phyloP scores from a whole-genome alignment of 768 basidiomycete species.

The Leccinum imitatum region DNA sequence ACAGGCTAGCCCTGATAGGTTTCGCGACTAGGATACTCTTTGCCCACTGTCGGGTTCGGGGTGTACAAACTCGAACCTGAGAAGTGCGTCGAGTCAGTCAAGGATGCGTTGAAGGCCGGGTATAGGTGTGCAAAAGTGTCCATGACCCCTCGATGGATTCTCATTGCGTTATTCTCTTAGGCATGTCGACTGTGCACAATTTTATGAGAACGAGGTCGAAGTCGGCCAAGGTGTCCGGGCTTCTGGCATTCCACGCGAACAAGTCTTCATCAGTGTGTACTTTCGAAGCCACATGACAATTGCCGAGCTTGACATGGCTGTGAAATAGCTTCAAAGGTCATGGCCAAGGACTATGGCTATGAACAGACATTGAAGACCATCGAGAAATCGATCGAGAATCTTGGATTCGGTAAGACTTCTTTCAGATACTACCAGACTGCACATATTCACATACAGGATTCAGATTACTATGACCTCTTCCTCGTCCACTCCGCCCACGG shows the following conservation, averaged over 20 bases:
- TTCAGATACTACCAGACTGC: neutral
- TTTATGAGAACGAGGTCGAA: slow-evolving; percentile 25
- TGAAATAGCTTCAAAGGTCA: slow-evolving; percentile 25
- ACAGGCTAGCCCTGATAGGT: neutral
- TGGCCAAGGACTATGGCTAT: slow-evolving; percentile 8
- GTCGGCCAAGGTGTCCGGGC: slow-evolving; percentile 28
- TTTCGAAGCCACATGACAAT: neutral
- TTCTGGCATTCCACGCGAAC: slow-evolving; percentile 24
- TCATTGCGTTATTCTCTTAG: slow-evolving; percentile 11
- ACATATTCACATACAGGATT: neutral
- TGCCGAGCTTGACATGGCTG: neutral
- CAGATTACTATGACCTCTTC: slow-evolving; percentile 48
- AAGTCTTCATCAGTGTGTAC: slow-evolving; percentile 32
- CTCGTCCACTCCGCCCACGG: slow-evolving; percentile 45
- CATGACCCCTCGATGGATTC: neutral
- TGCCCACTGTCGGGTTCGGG: slow-evolving; percentile 30
- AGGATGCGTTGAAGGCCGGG: slow-evolving; percentile 22
- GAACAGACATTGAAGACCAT: slow-evolving; percentile 16
- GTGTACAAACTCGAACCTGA: slow-evolving; percentile 19
- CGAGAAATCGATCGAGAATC: slow-evolving; percentile 24
- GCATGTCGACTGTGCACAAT: slow-evolving; percentile 28
- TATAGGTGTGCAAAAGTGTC: slow-evolving; percentile 21
- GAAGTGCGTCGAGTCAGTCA: slow-evolving; percentile 16
- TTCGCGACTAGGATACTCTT: slow-evolving; percentile 16
- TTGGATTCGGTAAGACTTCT: slow-evolving; percentile 19